Evolutionary conservation across 2,329 filamentous ascomycete species (phyloP), one percentile per base, ranked within the genome.

Genomic region (Fusarium torulosum): DNA sequence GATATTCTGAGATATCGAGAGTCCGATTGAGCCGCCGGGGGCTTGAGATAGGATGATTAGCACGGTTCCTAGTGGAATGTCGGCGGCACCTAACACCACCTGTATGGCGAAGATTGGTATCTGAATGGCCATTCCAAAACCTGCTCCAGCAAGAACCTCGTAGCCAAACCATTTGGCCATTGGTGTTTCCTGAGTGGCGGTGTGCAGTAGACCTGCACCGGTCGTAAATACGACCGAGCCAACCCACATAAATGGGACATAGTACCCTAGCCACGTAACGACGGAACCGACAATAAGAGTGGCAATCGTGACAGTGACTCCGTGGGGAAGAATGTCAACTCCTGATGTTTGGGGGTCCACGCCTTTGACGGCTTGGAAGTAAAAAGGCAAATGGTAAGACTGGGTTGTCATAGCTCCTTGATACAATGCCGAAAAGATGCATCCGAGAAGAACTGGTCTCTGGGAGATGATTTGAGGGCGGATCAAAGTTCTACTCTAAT

Each of bases 1-100:
- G 0, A 72, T 53, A 7, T 71, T 73, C 13, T 69, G 69, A 8
- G 66, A 67, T 6, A 73, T 63, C 2, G 60, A 53, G 3, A 72
- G 62, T 2, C 69, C 67, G 1, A 73, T 47, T 7, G 69, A 60
- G 5, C 83, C 83, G 27, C 82, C 82, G 0, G 85, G 72, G 2
- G 79, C 76, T 70, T 84, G 82, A 6, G 75, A 75, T 66, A 85
- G 83, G 20, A 84, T 78, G 2, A 83, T 75, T 15, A 76, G 62
- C 3, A 82, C 80, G 5, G 80, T 81, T 4, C 80, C 82, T 0
- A 78, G 78, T 0, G 82, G 79, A 25, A 84, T 79, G 43, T 84
- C 82, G 2, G 75, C 75, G 6, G 73, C 56, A 7, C 63, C 68
- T 17, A 84, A 67, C 0, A 82, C 81, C 0, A 81, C 79, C 58